Base-by-base conservation (phyloP, 2,329 filamentous ascomycete species). In the Fusarium verrucosum region DNA sequence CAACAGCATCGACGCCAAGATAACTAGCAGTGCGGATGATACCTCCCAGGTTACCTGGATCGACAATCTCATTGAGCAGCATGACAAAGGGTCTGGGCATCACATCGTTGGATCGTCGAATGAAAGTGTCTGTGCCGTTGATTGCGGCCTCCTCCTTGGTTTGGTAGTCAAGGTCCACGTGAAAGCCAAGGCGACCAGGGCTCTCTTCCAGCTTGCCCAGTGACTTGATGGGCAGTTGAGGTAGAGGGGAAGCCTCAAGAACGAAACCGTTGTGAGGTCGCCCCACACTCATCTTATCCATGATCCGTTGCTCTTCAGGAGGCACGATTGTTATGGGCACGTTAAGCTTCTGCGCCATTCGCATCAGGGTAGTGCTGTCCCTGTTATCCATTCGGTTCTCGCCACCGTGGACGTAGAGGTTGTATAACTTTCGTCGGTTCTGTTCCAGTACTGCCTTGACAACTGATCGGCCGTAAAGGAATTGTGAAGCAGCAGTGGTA, bases 211-310 rank as follows among this genome's bases (percentile, higher is more conserved):
- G 74, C 3, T 76, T 61, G 1, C 83, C 82, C 5, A 96, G 79
- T 16, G 83, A 79, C 26, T 79, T 82, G 38, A 94, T 80, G 0
- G 91, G 92, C 3, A 87, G 79, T 65, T 89, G 87, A 0, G 93
- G 92, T 2, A 98, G 78, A 2, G 91, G 91, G 0, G 93, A 97
- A 14, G 91, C 88, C 77, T 99, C 95, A 5, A 99, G 84, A 16
- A 98, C 83, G 69, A 90, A 89, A 42, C 94, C 94, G 73, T 98
- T 97, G 78, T 99, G 94, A 30, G 94, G 92, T 36, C 95, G 85
- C 2, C 89, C 89, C 53, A 83, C 85, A 66, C 91, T 91, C 86
- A 96, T 92, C 77, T 92, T 94, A 76, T 96, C 89, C 79, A 99
- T 84, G 36, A 92, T 79, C 1, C 84, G 85, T 58, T 92, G 79